phyloP scores from a whole-genome alignment of 768 basidiomycete genomes.

The Mycena vitilis region DNA sequence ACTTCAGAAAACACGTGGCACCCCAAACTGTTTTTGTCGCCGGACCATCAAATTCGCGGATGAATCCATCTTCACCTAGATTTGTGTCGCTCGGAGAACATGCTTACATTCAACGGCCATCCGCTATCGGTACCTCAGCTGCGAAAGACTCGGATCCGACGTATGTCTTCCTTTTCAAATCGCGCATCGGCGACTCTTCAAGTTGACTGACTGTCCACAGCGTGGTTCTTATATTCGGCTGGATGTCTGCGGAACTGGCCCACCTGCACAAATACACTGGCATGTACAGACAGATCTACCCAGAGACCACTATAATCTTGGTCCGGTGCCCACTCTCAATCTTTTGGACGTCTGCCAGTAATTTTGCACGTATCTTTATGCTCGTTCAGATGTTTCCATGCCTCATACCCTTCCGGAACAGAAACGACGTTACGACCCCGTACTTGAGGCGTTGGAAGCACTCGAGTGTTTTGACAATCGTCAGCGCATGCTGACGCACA shows the following conservation, averaged over 20 bases:
- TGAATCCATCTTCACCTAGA: neutral
- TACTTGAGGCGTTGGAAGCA: slow-evolving; percentile 50
- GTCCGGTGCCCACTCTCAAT: slow-evolving; percentile 54
- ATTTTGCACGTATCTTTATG: slow-evolving; percentile 4
- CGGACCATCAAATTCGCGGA: neutral
- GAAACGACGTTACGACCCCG: slow-evolving; percentile 45
- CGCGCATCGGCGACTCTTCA: neutral
- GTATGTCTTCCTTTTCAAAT: slow-evolving; percentile 3
- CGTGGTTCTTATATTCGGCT: slow-evolving; percentile 49
- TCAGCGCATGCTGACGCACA: slow-evolving; percentile 56
- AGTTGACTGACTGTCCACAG: neutral
- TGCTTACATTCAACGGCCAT: slow-evolving; percentile 25
- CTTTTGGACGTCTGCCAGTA: slow-evolving; percentile 8
- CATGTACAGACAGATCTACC: slow-evolving; percentile 55
- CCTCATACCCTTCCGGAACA: neutral
- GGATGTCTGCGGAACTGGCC: slow-evolving; percentile 49
- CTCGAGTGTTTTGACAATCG: slow-evolving; percentile 46
- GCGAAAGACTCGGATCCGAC: slow-evolving; percentile 19
- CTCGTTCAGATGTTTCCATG: neutral
- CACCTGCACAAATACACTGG: slow-evolving; percentile 61
- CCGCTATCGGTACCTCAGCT: neutral
- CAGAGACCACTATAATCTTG: slow-evolving; percentile 54
- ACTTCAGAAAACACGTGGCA: too few species aligned
- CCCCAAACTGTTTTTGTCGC: too few species aligned
- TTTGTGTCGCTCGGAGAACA: slow-evolving; percentile 21